Evolutionary conservation across 2,329 filamentous ascomycete species (phyloP), one percentile per base, ranked within the genome.

Genomic region (Ceratocystis eucalypticola): DNA sequence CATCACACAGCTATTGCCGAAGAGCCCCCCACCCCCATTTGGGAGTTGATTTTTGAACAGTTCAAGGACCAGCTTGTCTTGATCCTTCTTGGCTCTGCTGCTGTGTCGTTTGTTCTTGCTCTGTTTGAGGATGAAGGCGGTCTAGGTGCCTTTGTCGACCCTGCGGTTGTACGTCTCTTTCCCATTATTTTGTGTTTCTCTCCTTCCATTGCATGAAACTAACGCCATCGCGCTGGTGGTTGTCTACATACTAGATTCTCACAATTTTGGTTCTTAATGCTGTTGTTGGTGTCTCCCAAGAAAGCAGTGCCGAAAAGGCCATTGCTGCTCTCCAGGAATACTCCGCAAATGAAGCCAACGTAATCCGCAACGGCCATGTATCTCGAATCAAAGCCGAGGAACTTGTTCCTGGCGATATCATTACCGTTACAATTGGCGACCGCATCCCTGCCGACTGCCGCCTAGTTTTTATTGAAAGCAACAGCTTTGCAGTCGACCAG

Each of bases 21-120:
- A 79, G 94, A 99, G 70, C 94, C 94, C 65, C 91, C 94, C 2
- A 99, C 94, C 41, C 94, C 94, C 48, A 76, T 99, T 61, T 99
- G 93, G 94, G 85, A 97, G 77, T 86, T 99, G 69, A 90, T 99
- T 66, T 83, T 99, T 68, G 94, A 99, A 78, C 94, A 99, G 76
- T 99, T 99, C 83, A 96, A 99, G 78, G 94, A 99, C 75, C 94
- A 99, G 77, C 85, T 99, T 61, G 94, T 99, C 71, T 84, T 99
- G 65, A 99, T 99, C 71, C 82, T 99, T 25, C 84, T 99, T 62
- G 94, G 86, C 65, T 97, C 93, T 46, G 94, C 94, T 10, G 91
- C 88, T 22, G 87, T 99, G 45, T 97, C 94, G 1, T 97, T 99
- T 74, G 85, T 92, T 30, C 81, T 99, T 69, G 94, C 94, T 30